A percentile compares a stretch with the other conserved stretches of the same genome.
Conservation (phyloP, 2,329 filamentous ascomycete genomes). For the Lachnellula occidentalis region DNA sequence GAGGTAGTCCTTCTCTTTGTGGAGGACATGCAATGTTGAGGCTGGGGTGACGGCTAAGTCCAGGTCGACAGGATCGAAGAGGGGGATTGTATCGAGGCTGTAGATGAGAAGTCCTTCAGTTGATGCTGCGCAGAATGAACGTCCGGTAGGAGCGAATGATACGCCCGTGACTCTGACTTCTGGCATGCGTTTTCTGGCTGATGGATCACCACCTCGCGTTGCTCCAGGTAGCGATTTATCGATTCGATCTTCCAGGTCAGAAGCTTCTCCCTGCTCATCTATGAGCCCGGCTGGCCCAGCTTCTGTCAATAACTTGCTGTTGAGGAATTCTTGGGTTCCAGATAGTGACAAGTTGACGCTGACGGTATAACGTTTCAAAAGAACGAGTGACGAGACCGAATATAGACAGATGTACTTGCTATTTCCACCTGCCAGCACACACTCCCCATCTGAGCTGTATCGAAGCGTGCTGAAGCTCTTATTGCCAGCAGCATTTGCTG, state of each 20-base stretch:
- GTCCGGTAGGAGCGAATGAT: slow-evolving; percentile 82
- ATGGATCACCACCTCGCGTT: slow-evolving; percentile 77
- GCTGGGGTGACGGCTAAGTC: slow-evolving; percentile 90
- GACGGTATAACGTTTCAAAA: slow-evolving; percentile 93
- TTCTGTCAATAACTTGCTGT: slow-evolving; percentile 86
- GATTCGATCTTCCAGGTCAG: slow-evolving; percentile 78
- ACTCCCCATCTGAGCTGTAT: slow-evolving; percentile 89
- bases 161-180: slow-evolving; percentile 82
- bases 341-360: slow-evolving; percentile 93
- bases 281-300: slow-evolving; percentile 80
- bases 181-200: slow-evolving; percentile 66
- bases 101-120: slow-evolving; percentile 94
- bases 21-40: slow-evolving; percentile 65
- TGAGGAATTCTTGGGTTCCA: slow-evolving; percentile 94
- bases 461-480: slow-evolving; percentile 85
- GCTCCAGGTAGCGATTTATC: slow-evolving; percentile 79
- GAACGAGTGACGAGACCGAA: slow-evolving; percentile 84
- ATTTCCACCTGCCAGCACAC: slow-evolving; percentile 84
- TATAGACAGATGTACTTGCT: slow-evolving; percentile 99
- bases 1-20: slow-evolving; percentile 70
- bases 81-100: slow-evolving; percentile 74
- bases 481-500: slow-evolving; percentile 82
- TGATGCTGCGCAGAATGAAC: slow-evolving; percentile 88
- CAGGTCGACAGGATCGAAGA: slow-evolving; percentile 95
- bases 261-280: slow-evolving; percentile 81